Evolutionary conservation across 202 grass and related monocot species (phyloP).

Genomic region (Panicum virgatum): DNA sequence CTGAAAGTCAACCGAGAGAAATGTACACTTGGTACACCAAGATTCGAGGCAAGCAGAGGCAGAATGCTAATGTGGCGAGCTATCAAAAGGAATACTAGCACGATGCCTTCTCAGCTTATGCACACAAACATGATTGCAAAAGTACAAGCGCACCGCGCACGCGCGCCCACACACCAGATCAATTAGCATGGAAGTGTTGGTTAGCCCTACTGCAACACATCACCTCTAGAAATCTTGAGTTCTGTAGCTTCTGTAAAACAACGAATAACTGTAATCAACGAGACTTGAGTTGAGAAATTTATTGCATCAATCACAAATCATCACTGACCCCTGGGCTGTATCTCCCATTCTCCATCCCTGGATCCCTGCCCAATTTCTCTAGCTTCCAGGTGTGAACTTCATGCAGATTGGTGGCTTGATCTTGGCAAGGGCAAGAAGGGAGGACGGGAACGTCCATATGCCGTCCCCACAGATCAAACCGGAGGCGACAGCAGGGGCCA

Average conservation of each 20-base stretch:
- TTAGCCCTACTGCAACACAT: not conserved
- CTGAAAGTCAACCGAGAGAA: too few relatives aligned
- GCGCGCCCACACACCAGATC: too few relatives aligned
- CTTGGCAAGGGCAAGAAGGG: constrained; percentile 67
- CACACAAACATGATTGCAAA: not conserved
- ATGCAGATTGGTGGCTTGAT: constrained; percentile 75
- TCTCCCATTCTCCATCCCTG: not conserved
- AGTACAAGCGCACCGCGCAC: not conserved
- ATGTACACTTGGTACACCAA: too few relatives aligned
- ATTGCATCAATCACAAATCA: not conserved
- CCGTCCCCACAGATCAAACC: constrained; percentile 83
- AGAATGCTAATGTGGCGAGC: too few relatives aligned
- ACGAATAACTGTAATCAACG: not conserved
- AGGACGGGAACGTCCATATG: constrained; percentile 81
- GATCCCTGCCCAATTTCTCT: not conserved
- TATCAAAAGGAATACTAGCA: too few relatives aligned
- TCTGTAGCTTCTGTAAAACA: too few relatives aligned
- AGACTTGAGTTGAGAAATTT: not conserved
- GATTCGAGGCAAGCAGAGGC: too few relatives aligned
- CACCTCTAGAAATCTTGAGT: too few relatives aligned
- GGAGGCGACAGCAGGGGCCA: constrained; percentile 73
- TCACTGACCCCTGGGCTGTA: not conserved
- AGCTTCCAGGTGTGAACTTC: constrained; percentile 57
- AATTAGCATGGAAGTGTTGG: too few relatives aligned
- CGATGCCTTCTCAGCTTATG: too few relatives aligned